Evolutionary conservation across 176 grass and related monocot genomes (phyloP), one percentile per base, ranked within the genome.

Genomic region (Thalia dealbata): DNA sequence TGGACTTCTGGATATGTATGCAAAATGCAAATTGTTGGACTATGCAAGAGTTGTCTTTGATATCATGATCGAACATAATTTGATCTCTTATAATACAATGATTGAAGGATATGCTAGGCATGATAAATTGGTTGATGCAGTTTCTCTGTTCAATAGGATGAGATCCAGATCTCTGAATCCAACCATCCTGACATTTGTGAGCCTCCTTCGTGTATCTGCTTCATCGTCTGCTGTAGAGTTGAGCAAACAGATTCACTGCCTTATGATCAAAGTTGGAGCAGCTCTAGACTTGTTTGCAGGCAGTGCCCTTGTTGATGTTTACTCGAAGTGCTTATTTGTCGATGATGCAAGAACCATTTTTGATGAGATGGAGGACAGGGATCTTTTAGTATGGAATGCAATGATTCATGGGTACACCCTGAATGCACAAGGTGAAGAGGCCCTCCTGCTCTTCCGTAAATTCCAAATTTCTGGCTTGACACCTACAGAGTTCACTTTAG

Each of bases 231-330:
- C 78, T 76, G 50, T 88, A 23, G 81, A 88, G 35, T 79, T 88
- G 63, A 86, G 78, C 83, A 91, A 84, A 51, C 88, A 96, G 80
- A 81, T 88, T 80, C 91, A 96, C 27, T 38, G 78, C 60, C 79
- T 96, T 14, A 41, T 96, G 19, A 75, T 91, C 67, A 96, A 83
- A 88, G 82, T 71, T 29, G 85, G 85, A 60, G 81, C 71, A 74
- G 72, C 81, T 11, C 51, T 80, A 71, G 85, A 96, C 66, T 70
- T 84, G 50, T 91, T 81, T 65, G 75, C 73, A 43, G 85, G 58
- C 68, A 96, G 82, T 81, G 80, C 91, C 78, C 73, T 96, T 64
- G 81, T 96, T 14, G 91, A 88, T 82, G 82, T 87, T 23, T 96
- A 96, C 68, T 85, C 87, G 9, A 96, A 96, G 76, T 91, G 78